These are phyloP conservation scores for Nitzschia sp. DNA, from an alignment of 108 stramenopile genomes.

Conservation along the genomic window DNA sequence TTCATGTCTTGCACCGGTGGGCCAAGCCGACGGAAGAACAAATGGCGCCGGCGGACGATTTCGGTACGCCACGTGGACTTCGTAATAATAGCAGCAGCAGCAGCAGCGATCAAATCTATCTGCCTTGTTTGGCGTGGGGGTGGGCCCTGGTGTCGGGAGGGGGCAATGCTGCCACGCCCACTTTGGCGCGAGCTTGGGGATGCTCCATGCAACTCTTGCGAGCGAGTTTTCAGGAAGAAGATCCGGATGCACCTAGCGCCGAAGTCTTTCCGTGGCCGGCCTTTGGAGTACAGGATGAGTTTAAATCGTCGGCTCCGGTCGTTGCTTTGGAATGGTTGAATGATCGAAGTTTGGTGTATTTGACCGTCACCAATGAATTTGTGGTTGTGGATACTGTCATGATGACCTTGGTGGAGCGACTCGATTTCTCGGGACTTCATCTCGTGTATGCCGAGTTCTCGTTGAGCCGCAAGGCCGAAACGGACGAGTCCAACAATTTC, in stretches of 20 bases:
- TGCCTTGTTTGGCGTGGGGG: conserved; percentile 88
- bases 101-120: conserved; percentile 29
- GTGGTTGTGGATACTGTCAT: conserved; percentile 82
- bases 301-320: conserved; percentile 70
- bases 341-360: conserved; percentile 68
- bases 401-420: conserved; percentile 84
- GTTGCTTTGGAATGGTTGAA: conserved; percentile 85
- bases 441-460: conserved; percentile 83
- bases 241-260: conserved; percentile 19
- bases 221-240: conserved; percentile 58
- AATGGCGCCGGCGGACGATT: conserved; percentile 9
- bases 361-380: conserved; percentile 73
- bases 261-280: conserved; percentile 66
- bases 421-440: conserved; percentile 79
- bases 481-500: not conserved
- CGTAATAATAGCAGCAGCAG: not conserved
- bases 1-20: conserved; percentile 86
- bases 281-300: conserved; percentile 85
- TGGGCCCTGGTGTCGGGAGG: conserved; percentile 85
- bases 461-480: conserved; percentile 44
- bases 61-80: too few relatives aligned
- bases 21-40: conserved; percentile 50
- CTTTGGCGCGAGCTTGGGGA: conserved; percentile 85
- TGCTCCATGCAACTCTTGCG: conserved; percentile 76
- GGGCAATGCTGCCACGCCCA: conserved; percentile 68